Conservation (phyloP, 2,329 filamentous ascomycete species). For the Botrytis paeoniae region DNA sequence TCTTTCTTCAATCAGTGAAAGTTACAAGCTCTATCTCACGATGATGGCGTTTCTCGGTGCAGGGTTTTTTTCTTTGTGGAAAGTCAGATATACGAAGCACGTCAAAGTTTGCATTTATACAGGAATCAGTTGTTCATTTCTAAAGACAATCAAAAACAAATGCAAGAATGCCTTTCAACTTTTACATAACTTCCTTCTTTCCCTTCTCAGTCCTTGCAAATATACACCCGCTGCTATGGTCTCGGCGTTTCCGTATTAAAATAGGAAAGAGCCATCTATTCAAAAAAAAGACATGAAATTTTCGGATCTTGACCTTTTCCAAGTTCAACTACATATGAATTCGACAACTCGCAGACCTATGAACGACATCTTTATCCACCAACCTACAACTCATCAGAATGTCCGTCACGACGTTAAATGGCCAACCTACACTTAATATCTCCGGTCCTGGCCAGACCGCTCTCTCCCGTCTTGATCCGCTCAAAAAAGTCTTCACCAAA, state of each 20-base stretch:
- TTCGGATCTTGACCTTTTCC: neutral
- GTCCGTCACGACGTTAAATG: conserved; percentile 20
- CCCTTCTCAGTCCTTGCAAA: neutral
- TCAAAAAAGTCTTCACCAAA: conserved; percentile 25
- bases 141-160: neutral
- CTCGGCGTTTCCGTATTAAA: neutral
- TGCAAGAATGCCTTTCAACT: neutral
- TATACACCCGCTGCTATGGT: neutral
- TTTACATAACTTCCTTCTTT: neutral
- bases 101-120: neutral
- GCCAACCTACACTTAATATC: conserved; percentile 26
- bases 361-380: conserved; percentile 9
- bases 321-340: neutral
- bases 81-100: neutral
- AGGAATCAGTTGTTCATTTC: neutral
- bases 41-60: neutral
- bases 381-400: conserved; percentile 13
- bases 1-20: neutral
- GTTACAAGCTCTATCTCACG: neutral
- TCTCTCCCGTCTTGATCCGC: conserved; percentile 25
- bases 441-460: conserved; percentile 22
- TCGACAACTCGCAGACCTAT: conserved; percentile 12
- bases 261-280: neutral
- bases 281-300: neutral
- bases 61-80: too few relatives aligned